phyloP scores from a whole-genome alignment of 306 rosid species.

The Begonia masoniana region DNA sequence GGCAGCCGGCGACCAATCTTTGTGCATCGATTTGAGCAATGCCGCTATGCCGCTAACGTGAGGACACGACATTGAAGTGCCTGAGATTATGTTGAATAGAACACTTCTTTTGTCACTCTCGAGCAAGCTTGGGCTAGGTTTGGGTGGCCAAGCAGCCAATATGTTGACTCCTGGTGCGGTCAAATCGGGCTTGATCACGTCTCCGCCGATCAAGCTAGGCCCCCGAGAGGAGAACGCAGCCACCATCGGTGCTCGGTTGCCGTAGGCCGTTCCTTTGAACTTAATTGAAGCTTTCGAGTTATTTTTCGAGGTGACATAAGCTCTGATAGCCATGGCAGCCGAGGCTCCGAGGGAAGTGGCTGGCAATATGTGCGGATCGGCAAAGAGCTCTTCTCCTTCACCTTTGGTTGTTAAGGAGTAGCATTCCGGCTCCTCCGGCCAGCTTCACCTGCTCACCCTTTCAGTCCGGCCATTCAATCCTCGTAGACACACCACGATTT shows the following conservation, averaged over 20 bases:
- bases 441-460: constrained; percentile 47
- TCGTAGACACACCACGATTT: constrained; percentile 50
- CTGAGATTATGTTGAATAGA: constrained; percentile 46
- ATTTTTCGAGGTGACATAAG: constrained; percentile 11
- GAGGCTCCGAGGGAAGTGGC: constrained; percentile 52
- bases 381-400: constrained; percentile 54
- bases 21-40: constrained; percentile 33
- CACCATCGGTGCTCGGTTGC: constrained; percentile 39
- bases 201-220: constrained; percentile 31
- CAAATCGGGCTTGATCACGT: constrained; percentile 58
- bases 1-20: constrained; percentile 53
- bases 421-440: constrained; percentile 55
- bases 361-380: constrained; percentile 52
- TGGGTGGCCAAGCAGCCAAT: constrained; percentile 65
- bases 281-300: constrained; percentile 33
- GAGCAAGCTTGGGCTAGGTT: constrained; percentile 28
- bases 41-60: constrained; percentile 70
- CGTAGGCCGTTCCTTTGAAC: constrained; percentile 40
- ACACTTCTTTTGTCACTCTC: constrained; percentile 42
- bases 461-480: constrained; percentile 31
- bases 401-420: constrained; percentile 27
- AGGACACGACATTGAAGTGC: constrained; percentile 83
- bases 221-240: constrained; percentile 79
- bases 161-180: constrained; percentile 81
- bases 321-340: constrained; percentile 25